Conservation (phyloP, 2,329 filamentous ascomycete genomes). For the Fusarium sp. region DNA sequence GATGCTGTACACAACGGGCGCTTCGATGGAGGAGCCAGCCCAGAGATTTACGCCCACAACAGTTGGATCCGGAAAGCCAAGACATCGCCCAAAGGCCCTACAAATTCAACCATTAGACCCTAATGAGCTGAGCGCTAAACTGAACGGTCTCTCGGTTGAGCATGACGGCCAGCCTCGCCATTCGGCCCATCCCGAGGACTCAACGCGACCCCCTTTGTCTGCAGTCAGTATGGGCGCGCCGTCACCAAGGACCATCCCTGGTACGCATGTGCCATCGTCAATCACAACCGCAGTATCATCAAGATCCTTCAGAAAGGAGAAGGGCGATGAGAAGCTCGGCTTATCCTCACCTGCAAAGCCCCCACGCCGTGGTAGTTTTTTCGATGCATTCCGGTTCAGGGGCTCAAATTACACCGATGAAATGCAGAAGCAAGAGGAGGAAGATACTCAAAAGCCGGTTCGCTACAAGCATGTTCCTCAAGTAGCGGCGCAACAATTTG, state of each 20-base stretch:
- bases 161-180: slow-evolving; percentile 51
- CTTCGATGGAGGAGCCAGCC: slow-evolving; percentile 25
- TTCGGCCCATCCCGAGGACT: slow-evolving; percentile 47
- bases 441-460: slow-evolving; percentile 19
- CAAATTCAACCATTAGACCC: slow-evolving; percentile 59
- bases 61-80: slow-evolving; percentile 25
- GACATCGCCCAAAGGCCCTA: slow-evolving; percentile 39
- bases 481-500: slow-evolving; percentile 66
- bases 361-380: slow-evolving; percentile 36
- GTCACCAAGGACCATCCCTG: slow-evolving; percentile 18
- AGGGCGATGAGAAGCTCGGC: slow-evolving; percentile 7
- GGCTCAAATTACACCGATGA: slow-evolving; percentile 41
- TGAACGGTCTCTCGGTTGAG: slow-evolving; percentile 62
- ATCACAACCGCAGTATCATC: slow-evolving; percentile 4
- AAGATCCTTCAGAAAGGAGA: slow-evolving; percentile 21
- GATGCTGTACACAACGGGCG: slow-evolving; percentile 35
- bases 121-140: slow-evolving; percentile 64
- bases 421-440: slow-evolving; percentile 32
- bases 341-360: slow-evolving; percentile 8
- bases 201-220: slow-evolving; percentile 10
- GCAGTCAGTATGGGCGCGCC: slow-evolving; percentile 11
- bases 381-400: slow-evolving; percentile 40
- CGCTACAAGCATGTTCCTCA: slow-evolving; percentile 63
- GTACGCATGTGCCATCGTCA: not conserved
- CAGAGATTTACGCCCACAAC: slow-evolving; percentile 14